These are phyloP conservation scores for Fusarium domesticum DNA, from an alignment of 2,329 filamentous ascomycete genomes.

Conservation along the genomic window DNA sequence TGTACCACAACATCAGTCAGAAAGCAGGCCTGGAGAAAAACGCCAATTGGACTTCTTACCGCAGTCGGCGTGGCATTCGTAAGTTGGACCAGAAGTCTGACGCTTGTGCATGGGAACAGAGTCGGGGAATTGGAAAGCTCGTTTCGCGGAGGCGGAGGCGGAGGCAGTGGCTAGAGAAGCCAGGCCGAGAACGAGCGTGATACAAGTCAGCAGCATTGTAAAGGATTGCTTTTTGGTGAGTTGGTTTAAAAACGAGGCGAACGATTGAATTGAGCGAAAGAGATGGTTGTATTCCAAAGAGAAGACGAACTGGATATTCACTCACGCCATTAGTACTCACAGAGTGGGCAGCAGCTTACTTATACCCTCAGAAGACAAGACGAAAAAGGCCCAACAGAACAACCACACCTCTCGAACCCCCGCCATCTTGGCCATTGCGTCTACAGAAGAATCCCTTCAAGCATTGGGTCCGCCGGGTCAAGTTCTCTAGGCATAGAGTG, in stretches of 20 bases:
- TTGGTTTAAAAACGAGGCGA: slow-evolving; percentile 8
- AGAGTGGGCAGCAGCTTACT: slow-evolving; percentile 18
- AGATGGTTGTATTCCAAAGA: no score
- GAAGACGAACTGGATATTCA: no score
- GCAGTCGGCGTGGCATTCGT: slow-evolving; percentile 50
- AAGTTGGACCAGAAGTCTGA: slow-evolving; percentile 39
- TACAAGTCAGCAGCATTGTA: slow-evolving; percentile 33
- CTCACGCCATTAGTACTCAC: no score
- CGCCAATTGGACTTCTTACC: no score
- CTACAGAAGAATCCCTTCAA: no score
- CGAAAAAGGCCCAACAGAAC: no score
- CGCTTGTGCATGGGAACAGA: slow-evolving; percentile 39
- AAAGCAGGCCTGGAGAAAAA: background rate
- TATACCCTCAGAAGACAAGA: slow-evolving; percentile 23
- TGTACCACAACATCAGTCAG: slow-evolving; percentile 8
- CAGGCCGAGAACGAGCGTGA: slow-evolving; percentile 29
- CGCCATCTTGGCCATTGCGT: no score
- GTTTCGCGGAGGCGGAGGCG: slow-evolving; percentile 16
- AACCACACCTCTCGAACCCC: no score
- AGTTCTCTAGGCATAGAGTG: no score
- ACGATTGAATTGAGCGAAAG: background rate
- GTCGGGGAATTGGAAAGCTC: slow-evolving; percentile 30
- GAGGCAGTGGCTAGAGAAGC: slow-evolving; percentile 29
- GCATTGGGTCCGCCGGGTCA: no score
- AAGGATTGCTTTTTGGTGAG: no score